Evolutionary conservation across 345 rosid species (phyloP), one percentile per base, ranked within the genome.

Genomic region (Cardiospermum halicacabum): DNA sequence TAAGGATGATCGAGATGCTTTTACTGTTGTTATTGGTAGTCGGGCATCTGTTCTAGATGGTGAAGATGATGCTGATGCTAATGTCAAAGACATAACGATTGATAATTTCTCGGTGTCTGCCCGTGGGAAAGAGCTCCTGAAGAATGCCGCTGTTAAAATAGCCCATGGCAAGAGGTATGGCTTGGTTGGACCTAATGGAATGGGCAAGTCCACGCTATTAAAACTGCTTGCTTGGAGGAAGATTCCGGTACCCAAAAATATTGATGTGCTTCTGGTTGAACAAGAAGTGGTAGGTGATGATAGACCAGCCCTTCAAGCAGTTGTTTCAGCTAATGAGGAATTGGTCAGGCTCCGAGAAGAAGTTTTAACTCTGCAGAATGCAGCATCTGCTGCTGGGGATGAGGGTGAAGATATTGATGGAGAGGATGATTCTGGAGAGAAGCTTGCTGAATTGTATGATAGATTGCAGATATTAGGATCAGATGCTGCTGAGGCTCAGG

Each of bases 81-180:
- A 78, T 65, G 72, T 78, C 21, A 77, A 68, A 42, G 73, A 77
- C 60, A 67, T 77, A 16, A 54, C 73, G 3, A 31, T 77, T 6
- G 75, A 77, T 0, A 74, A 77, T 70, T 77, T 77, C 61, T 74
- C 78, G 43, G 81, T 74, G 16, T 63, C 78, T 4, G 78, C 78
- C 13, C 71, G 71, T 13, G 81, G 76, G n/a, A 78, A 78, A 21
- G 76, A 74, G 56, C 76, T 78, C 10, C 53, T 78, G 9, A 71
- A 74, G 62, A 60, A 71, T 73, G 69, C 76, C 48, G 68, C 75
- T 0, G 75, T 74, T 27, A 74, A 61, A 66, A 71, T 78, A 56
- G 68, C 82, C 31, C 82, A 74, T 68, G 81, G 76, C 31, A 74
- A 71, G 67, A 67, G 82, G 34, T 78, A 78, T 68, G 82, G 82